These are phyloP conservation scores for Pythium vanterpoolii DNA, from an alignment of 352 stramenopile genomes.

Conservation along the genomic window DNA sequence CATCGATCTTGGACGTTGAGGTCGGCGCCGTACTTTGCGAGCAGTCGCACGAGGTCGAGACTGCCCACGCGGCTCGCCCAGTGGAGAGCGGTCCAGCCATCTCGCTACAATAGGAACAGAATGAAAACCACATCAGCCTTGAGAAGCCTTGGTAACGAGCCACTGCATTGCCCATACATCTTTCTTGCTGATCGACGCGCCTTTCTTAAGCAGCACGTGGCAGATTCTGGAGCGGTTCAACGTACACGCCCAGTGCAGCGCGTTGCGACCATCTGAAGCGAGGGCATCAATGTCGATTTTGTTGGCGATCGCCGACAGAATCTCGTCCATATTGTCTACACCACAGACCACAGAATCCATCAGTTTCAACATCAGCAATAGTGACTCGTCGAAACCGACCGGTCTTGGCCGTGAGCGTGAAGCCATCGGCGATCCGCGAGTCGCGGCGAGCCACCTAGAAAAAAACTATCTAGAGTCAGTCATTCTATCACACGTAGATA, in stretches of 20 bases:
- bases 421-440: slow-evolving; percentile 53
- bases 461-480: neutral
- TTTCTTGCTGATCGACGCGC: slow-evolving; percentile 70
- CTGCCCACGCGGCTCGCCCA: slow-evolving; percentile 76
- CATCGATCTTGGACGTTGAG: slow-evolving; percentile 73
- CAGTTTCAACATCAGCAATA: neutral
- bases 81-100: slow-evolving; percentile 75
- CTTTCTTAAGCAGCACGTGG: slow-evolving; percentile 81
- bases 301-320: slow-evolving; percentile 65
- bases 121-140: neutral
- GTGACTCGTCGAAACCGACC: too few relatives aligned
- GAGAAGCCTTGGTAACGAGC: neutral
- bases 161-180: slow-evolving; percentile 31
- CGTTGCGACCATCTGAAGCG: slow-evolving; percentile 75
- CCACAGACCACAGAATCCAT: neutral
- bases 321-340: slow-evolving; percentile 69
- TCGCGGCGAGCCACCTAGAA: slow-evolving; percentile 29
- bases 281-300: slow-evolving; percentile 70
- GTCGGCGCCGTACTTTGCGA: slow-evolving; percentile 74
- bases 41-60: slow-evolving; percentile 67
- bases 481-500: neutral
- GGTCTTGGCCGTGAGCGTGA: slow-evolving; percentile 75
- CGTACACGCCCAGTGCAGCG: slow-evolving; percentile 75
- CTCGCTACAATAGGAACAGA: slow-evolving; percentile 28
- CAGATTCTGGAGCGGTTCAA: slow-evolving; percentile 74